Percentiles rank a stretch among this genome's conserved stretches.
Evolutionary conservation across 257 asterid species (phyloP).

Genomic region (Agastache rugosa): DNA sequence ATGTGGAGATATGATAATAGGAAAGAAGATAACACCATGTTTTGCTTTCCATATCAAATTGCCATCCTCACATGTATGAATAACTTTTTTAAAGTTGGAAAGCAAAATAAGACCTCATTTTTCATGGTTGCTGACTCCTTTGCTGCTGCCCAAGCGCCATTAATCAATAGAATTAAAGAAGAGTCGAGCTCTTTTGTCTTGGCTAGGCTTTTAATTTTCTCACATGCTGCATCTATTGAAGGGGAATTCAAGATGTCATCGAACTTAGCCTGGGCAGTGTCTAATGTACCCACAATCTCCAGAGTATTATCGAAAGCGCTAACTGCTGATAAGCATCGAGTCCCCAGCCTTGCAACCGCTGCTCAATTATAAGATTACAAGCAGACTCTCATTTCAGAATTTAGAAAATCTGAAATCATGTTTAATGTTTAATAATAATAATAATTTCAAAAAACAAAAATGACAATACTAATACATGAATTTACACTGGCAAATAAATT

Average conservation of each 20-base stretch:
- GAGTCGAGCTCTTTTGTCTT: constrained; percentile 90
- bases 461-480: constrained; percentile 3
- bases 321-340: constrained; percentile 90
- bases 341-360: constrained; percentile 86
- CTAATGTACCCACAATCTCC: constrained; percentile 83
- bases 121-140: constrained; percentile 81
- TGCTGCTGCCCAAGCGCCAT: constrained; percentile 92
- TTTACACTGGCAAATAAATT: constrained; percentile 13
- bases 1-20: not conserved
- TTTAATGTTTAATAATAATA: not conserved
- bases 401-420: constrained; percentile 14
- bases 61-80: constrained; percentile 4
- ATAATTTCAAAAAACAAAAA: constrained; percentile 2
- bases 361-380: constrained; percentile 44
- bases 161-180: constrained; percentile 84
- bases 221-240: constrained; percentile 83
- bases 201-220: constrained; percentile 84
- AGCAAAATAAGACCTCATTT: constrained; percentile 66
- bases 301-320: constrained; percentile 91
- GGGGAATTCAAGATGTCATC: constrained; percentile 83
- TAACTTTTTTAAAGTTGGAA: not conserved
- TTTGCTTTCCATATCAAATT: not conserved
- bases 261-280: constrained; percentile 87
- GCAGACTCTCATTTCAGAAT: constrained; percentile 21
- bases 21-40: constrained; percentile 3